Conservation (phyloP, 2,329 filamentous ascomycete species). For the Pseudovirgaria hyperparasitica region DNA sequence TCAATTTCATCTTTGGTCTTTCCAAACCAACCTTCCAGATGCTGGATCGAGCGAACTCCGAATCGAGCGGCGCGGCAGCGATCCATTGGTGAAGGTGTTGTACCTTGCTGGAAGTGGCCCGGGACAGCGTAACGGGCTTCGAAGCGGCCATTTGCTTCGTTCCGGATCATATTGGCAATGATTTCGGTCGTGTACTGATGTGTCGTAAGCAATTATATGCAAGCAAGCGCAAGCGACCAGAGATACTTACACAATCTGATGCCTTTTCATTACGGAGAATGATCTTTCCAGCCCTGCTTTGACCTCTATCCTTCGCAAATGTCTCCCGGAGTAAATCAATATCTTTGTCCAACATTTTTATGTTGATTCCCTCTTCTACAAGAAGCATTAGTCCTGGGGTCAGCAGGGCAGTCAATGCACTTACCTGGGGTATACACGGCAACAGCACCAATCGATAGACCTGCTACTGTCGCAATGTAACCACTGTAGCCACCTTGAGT, state of each 20-base stretch:
- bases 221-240: too few relatives aligned
- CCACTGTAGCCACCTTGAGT: constrained; percentile 92
- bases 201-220: too few relatives aligned
- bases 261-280: constrained; percentile 96
- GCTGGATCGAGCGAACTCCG: constrained; percentile 87
- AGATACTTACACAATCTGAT: too few relatives aligned
- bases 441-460: constrained; percentile 79
- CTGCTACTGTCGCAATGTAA: constrained; percentile 83
- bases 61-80: constrained; percentile 82
- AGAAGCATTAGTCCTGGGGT: too few relatives aligned
- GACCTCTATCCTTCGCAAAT: constrained; percentile 74
- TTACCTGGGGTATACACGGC: constrained; percentile 94
- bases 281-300: constrained; percentile 79
- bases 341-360: constrained; percentile 84
- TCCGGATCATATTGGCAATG: constrained; percentile 89
- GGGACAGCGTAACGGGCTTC: constrained; percentile 81
- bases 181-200: constrained; percentile 86
- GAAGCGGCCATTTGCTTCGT: constrained; percentile 83
- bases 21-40: constrained; percentile 64
- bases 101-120: constrained; percentile 89
- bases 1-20: constrained; percentile 55
- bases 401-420: too few relatives aligned
- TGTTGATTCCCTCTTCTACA: constrained; percentile 90
- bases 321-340: constrained; percentile 79
- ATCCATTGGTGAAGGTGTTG: constrained; percentile 90